phyloP scores from a whole-genome alignment of 495 filamentous ascomycete genomes.

The Ascodesmis nigricans region DNA sequence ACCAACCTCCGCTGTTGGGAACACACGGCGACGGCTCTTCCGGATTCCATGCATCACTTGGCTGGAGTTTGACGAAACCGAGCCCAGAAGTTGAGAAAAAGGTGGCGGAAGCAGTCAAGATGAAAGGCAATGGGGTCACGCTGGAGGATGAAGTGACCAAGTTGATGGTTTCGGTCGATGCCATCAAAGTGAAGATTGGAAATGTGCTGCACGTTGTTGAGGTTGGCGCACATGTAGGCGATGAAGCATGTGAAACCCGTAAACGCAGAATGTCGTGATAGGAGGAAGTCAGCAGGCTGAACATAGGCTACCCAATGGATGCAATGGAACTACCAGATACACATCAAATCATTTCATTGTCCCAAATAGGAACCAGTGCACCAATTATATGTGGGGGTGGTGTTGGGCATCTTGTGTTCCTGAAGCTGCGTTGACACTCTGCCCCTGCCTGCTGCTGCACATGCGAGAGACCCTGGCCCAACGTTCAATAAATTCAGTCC shows the following conservation, averaged over 20 bases:
- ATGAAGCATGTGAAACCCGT: not conserved
- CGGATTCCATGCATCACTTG: constrained; percentile 63
- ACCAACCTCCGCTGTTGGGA: constrained; percentile 52
- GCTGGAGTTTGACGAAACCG: constrained; percentile 37
- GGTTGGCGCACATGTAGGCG: constrained; percentile 4
- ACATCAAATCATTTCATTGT: no score
- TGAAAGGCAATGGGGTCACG: not conserved
- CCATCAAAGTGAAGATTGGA: constrained; percentile 56
- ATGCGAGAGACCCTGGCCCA: no score
- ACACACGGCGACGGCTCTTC: constrained; percentile 24
- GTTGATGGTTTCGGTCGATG: constrained; percentile 26
- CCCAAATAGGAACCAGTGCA: no score
- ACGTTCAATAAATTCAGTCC: no score
- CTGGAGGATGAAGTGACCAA: not conserved
- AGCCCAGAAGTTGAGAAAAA: constrained; percentile 3
- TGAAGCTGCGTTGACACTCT: no score
- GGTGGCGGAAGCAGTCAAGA: not conserved
- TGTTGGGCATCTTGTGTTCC: no score
- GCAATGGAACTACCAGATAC: no score
- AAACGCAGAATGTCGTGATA: not conserved
- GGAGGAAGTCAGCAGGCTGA: not conserved
- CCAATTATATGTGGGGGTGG: no score
- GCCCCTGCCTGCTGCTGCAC: no score
- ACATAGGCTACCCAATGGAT: no score
- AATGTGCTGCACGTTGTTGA: constrained; percentile 32